These are phyloP conservation scores for Eimeria tenella DNA, from an alignment of 169 alveolate genomes.

Conservation along the genomic window DNA sequence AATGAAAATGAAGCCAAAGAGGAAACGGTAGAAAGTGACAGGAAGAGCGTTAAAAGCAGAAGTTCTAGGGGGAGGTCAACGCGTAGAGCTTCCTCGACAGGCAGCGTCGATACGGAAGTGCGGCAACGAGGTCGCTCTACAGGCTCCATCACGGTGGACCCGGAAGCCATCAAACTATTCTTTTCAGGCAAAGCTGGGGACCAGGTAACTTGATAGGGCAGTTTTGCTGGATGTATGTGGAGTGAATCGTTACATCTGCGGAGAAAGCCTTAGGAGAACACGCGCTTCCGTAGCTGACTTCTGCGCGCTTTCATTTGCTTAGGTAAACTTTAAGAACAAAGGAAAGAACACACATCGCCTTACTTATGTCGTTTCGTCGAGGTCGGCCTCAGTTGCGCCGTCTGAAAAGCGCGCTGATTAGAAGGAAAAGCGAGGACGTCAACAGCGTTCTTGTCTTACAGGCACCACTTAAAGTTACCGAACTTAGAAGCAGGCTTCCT, in stretches of 20 bases:
- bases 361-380: constrained; percentile 44
- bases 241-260: neutral
- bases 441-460: neutral
- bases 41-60: neutral
- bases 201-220: constrained; percentile 44
- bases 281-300: neutral
- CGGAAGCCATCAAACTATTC: constrained; percentile 55
- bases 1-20: constrained; percentile 10
- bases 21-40: neutral
- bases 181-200: constrained; percentile 73
- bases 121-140: constrained; percentile 15
- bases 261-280: neutral
- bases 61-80: constrained; percentile 43
- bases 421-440: constrained; percentile 14
- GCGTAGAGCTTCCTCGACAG: constrained; percentile 1
- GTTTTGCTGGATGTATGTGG: neutral
- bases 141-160: constrained; percentile 42
- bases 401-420: constrained; percentile 16
- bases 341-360: constrained; percentile 65
- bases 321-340: constrained; percentile 48
- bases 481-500: neutral
- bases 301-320: neutral
- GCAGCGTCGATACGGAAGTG: neutral
- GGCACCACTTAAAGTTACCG: neutral
- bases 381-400: constrained; percentile 53